phyloP scores from a whole-genome alignment of 2,329 filamentous ascomycete species.

The Magnaporthiopsis rhizophila region DNA sequence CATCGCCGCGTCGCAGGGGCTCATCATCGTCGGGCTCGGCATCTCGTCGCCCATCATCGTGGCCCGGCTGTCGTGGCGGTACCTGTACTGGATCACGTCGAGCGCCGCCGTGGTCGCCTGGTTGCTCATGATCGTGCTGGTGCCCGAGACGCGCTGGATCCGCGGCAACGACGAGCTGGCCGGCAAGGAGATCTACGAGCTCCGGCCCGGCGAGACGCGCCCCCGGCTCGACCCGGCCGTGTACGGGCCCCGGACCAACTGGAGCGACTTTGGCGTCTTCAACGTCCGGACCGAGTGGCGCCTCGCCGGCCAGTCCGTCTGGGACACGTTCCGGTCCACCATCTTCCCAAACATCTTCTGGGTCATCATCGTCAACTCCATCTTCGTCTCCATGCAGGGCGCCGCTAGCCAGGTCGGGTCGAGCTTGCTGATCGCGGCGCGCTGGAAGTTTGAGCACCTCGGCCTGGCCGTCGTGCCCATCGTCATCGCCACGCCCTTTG shows the following conservation, averaged over 20 bases:
- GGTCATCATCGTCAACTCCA: constrained; percentile 19
- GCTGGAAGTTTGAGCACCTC: constrained; percentile 21
- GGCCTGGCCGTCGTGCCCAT: constrained; percentile 18
- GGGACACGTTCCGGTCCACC: constrained; percentile 18
- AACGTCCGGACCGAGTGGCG: constrained; percentile 17
- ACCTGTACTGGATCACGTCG: constrained; percentile 24
- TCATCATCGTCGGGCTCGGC: constrained; percentile 22
- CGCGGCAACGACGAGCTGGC: constrained; percentile 22
- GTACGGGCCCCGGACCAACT: constrained; percentile 17
- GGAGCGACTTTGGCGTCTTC: constrained; percentile 21
- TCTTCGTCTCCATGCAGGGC: constrained; percentile 17
- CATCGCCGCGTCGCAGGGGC: constrained; percentile 15
- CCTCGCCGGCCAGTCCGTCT: constrained; percentile 13
- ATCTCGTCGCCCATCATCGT: constrained; percentile 21
- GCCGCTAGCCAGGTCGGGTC: constrained; percentile 17
- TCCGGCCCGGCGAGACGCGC: constrained; percentile 17
- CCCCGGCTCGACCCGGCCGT: constrained; percentile 18
- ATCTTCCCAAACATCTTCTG: constrained; percentile 23
- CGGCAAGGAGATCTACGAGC: constrained; percentile 17
- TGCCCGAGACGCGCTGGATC: constrained; percentile 22
- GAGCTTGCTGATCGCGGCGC: constrained; percentile 16
- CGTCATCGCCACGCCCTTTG: constrained; percentile 14
- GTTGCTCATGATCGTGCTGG: constrained; percentile 19
- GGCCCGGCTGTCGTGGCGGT: constrained; percentile 20
- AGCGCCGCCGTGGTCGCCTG: constrained; percentile 21